A percentile compares a stretch with the other conserved stretches of the same genome.
These are phyloP conservation scores for Coemansia guatemalensis DNA, from an alignment of 192 early-diverging fungal genomes.

Conservation along the genomic window DNA sequence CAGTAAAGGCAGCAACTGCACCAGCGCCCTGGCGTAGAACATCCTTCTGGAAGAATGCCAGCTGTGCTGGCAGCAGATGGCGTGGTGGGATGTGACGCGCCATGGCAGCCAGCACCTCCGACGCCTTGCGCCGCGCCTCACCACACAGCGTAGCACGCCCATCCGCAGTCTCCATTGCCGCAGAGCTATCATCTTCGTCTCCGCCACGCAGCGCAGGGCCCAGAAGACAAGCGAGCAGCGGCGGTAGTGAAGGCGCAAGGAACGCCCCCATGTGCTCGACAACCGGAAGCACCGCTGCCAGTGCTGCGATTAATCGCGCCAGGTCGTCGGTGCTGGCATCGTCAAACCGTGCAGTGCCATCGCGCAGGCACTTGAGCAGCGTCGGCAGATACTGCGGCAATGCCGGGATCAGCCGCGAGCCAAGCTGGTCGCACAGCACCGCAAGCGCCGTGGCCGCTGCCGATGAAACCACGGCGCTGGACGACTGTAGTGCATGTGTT, in stretches of 20 bases:
- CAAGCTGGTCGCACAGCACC: conserved; percentile 63
- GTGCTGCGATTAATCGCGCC: conserved; percentile 40
- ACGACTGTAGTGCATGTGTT: conserved; percentile 39
- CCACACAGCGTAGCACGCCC: conserved; percentile 15
- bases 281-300: conserved; percentile 48
- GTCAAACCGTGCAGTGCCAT: conserved; percentile 15
- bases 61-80: conserved; percentile 48
- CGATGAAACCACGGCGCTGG: conserved; percentile 34
- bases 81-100: conserved; percentile 39
- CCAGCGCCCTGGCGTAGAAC: conserved; percentile 54
- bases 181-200: neutral
- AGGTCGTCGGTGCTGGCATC: conserved; percentile 41
- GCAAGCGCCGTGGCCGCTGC: conserved; percentile 53
- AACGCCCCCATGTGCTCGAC: conserved; percentile 52
- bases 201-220: conserved; percentile 15
- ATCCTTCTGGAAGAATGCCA: conserved; percentile 53
- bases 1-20: conserved; percentile 63
- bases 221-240: conserved; percentile 38
- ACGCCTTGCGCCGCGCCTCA: conserved; percentile 19
- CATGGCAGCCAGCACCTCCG: conserved; percentile 31
- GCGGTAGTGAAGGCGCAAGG: conserved; percentile 45
- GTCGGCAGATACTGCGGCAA: conserved; percentile 83
- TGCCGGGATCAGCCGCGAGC: conserved; percentile 72
- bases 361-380: conserved; percentile 60
- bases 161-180: neutral